Percentiles rank a stretch among this genome's conserved stretches.
Conservation (phyloP, 2,329 filamentous ascomycete species). For the Teratosphaeriaceae sp. region DNA sequence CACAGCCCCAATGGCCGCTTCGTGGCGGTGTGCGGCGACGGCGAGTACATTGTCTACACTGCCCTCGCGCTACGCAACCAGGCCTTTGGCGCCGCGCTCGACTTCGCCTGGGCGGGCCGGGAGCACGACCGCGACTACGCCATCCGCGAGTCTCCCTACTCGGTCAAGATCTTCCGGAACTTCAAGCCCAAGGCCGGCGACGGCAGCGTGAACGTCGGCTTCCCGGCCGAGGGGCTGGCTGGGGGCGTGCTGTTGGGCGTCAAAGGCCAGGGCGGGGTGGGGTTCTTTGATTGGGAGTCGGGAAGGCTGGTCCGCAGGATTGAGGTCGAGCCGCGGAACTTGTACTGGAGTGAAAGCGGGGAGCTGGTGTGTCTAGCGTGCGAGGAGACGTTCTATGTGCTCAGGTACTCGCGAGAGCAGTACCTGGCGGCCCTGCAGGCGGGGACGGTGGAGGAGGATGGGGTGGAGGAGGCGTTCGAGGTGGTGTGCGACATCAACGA, state of each 20-base stretch:
- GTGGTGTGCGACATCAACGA: constrained; percentile 94
- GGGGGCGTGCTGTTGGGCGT: constrained; percentile 89
- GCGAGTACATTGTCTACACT: constrained; percentile 98
- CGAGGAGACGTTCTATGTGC: constrained; percentile 90
- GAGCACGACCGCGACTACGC: constrained; percentile 98
- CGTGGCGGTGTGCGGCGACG: constrained; percentile 86
- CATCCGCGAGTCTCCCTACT: constrained; percentile 88
- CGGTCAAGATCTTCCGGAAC: constrained; percentile 96
- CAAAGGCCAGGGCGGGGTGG: constrained; percentile 88
- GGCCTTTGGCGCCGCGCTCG: constrained; percentile 87
- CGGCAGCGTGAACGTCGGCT: constrained; percentile 71
- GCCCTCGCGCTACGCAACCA: constrained; percentile 96
- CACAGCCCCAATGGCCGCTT: constrained; percentile 96
- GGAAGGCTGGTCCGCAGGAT: constrained; percentile 87
- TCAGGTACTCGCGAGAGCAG: constrained; percentile 83
- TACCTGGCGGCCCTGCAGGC: constrained; percentile 78
- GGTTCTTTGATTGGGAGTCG: constrained; percentile 93
- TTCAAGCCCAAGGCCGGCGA: constrained; percentile 88
- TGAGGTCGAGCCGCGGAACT: constrained; percentile 63
- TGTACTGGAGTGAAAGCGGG: constrained; percentile 97
- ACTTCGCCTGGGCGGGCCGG: constrained; percentile 96
- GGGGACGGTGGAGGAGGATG: constrained; percentile 79
- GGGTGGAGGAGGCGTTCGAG: constrained; percentile 92
- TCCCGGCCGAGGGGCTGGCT: constrained; percentile 85
- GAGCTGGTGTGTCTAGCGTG: constrained; percentile 90